Base-by-base conservation (phyloP, 1,139 yeast genomes). In the Yamadazyma membranifaciens region DNA sequence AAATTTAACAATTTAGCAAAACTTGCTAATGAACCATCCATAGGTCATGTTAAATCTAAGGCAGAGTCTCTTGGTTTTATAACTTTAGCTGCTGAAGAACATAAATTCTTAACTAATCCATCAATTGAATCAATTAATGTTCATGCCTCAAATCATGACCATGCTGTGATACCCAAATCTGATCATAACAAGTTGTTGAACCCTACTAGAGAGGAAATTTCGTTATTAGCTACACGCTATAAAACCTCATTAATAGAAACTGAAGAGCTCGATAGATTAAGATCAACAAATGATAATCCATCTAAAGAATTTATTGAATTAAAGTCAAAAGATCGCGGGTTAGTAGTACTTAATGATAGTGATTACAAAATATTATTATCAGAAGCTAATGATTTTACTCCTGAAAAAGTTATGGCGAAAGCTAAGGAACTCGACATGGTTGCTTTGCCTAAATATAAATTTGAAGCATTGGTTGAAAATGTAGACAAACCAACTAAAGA, bases 321-420 rank as follows among this genome's bases (percentile, higher is more conserved):
- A 12, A 56, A 56, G 34, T 60, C 62, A 1, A 41, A 47, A 7
- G 32, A 33, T 1, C 42, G 45, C 9, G 60, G 54, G 5, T 37
- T 54, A 20, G 57, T 60, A 3, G 46, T 52, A 0, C 14, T 78
- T 13, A 48, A 69, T 5, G 52, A 51, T 14, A 39, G 60, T 10
- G 65, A 60, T 13, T 56, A 60, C 38, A 47, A 48, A 5, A 59
- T 55, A 13, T 54, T 71, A 37, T 27, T 48, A 11, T 40, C 45
- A 4, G 56, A 50, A 32, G 63, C 57, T n/a, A 51, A 55, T 38
- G 58, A 57, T n/a, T 70, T 71, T 32, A 47, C 59, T 6, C 46
- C 57, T 17, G 66, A 63, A 4, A 62, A 54, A 37, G 37, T 68
- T 11, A 42, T 43, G 5, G 47, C 52, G 11, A 56, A 51, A 36